Base-by-base conservation (phyloP, 495 filamentous ascomycete genomes). In the Neurospora sp. region DNA sequence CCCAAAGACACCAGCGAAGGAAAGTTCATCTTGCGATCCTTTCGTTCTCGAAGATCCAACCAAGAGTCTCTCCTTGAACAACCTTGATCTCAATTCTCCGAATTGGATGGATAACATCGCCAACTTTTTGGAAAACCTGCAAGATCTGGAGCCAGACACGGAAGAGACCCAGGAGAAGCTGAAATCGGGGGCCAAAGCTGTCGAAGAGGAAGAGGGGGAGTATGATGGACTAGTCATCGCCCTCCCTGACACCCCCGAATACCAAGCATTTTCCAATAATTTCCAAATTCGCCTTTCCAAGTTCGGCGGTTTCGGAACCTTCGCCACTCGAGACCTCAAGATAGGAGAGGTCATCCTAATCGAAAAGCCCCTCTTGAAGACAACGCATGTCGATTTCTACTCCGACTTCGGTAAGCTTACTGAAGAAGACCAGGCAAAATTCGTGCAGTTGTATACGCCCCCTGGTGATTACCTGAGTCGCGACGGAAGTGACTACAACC, bases 261-360 rank as follows among this genome's bases (percentile, higher is more conserved):
- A 66, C 27, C 53, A 66, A 0, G 14, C 53, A 4, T 66, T 8
- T 18, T 37, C 42, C 1, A 44, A 76, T 1, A 75, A 73, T 35
- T 75, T 82, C 44, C 61, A 78, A 14, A 70, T 83, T 9, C 73
- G 70, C 31, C 71, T 73, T 11, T 81, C 79, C 12, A 35, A 5
- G 0, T 66, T 75, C 0, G 80, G 81, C 14, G 82, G 82, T 0
- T 46, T 77, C 14, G 82, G 82, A 4, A 77, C 72, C 4, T 82
- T 83, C 42, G 79, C 82, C 1, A 73, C 71, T 0, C 69, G 69
- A 1, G 75, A 79, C 27, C 75, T 83, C 27, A 70, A 70, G 69
- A 5, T 44, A 0, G 76, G 74, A 9, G 75, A 81, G 70, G 20
- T 78, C 2, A 78, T 83, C 12, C 71, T 79, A 0, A 73, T 74